Evolutionary conservation across 2,329 filamentous ascomycete genomes (phyloP).

Genomic region (Fusarium euwallaceae): DNA sequence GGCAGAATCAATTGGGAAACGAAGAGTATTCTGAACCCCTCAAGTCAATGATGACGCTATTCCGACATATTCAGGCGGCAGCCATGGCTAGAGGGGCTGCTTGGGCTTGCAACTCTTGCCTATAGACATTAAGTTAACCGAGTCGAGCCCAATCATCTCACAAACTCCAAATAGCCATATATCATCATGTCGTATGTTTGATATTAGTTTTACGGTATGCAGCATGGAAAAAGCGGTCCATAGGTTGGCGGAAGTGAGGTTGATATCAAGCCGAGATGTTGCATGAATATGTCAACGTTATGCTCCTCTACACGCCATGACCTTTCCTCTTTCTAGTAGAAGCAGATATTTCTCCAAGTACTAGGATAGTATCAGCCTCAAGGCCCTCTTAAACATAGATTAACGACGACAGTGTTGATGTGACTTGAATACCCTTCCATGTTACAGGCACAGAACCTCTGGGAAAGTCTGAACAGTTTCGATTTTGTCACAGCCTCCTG

Average conservation of each 20-base stretch:
- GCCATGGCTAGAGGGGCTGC: background rate
- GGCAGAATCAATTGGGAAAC: background rate
- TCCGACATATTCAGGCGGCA: background rate
- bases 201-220: background rate
- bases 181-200: background rate
- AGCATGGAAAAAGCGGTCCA: background rate
- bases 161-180: background rate
- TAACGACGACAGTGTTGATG: no score
- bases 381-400: no score
- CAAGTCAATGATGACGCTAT: background rate
- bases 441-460: no score
- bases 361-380: no score
- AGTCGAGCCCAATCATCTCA: background rate
- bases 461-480: no score
- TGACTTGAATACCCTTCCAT: no score
- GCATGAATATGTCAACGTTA: background rate
- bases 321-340: background rate
- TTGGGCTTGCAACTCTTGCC: background rate
- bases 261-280: background rate
- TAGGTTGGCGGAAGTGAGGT: background rate
- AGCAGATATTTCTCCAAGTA: background rate
- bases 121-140: background rate
- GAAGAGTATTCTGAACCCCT: background rate
- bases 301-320: background rate
- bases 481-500: no score